Base-by-base conservation (phyloP, 2,329 filamentous ascomycete genomes). In the Didymellaceae sp. region DNA sequence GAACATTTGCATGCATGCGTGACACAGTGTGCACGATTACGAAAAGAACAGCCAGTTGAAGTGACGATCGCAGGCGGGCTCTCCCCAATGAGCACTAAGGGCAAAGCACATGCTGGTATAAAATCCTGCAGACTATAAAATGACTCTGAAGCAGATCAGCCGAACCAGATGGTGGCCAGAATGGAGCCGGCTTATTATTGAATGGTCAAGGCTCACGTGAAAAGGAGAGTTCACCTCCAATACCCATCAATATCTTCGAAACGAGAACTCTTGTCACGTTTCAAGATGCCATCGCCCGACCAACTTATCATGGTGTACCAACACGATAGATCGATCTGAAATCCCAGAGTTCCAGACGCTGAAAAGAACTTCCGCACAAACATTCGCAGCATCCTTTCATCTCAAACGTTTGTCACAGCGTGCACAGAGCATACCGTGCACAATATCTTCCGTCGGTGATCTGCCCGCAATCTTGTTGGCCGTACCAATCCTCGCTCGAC, bases 151-250 rank as follows among this genome's bases (percentile, higher is more conserved):
- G 59, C 45, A 57, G 57, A 59, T 70, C 65, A 68, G 66, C 66
- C 66, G 66, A 71, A 67, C 63, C 63, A 61, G 55, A 41, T 50
- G 39, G 50, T 50, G 51, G 52, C 58, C 56, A 61, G 60, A 55
- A 55, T 58, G 52, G 44, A 57, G 55, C 54, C 59, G 52, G 57
- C 57, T 57, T 52, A 59, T 38, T 60, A 52, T 58, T 40, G 55
- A 37, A 51, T 40, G 45, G 43, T 33, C 41, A 38, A 35, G 51
- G 45, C 57, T 61, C 66, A 67, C 65, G 63, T 67, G 64, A 66
- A 70, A 68, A 65, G 59, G 62, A 58, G 38, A 37, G 25, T 37
- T 45, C 22, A 24, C 48, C 39, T 13, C 26, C 26, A 28, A 28
- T 13, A 28, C 10, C 35, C 46, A 26, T 38, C 45, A 51, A 50